phyloP scores from a whole-genome alignment of 2,329 filamentous ascomycete species.

The Talaromyces sp. region DNA sequence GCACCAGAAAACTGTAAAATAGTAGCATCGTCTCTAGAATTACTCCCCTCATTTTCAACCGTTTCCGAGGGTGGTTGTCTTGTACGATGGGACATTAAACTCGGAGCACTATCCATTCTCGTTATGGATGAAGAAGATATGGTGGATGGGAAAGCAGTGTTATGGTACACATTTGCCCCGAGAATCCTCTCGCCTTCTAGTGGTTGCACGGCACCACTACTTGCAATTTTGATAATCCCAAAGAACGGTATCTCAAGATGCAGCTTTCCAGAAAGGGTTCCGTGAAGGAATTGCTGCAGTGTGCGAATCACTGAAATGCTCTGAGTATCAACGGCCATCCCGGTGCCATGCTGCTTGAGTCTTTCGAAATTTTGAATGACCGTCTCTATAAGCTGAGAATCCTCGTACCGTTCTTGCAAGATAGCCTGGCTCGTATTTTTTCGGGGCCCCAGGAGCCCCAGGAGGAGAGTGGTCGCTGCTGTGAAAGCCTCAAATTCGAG shows the following conservation, averaged over 20 bases:
- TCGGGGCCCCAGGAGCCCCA: not conserved
- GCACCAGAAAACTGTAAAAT: not conserved
- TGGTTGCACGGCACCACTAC: not conserved
- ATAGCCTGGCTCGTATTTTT: not conserved
- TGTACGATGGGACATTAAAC: not conserved
- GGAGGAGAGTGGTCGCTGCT: not conserved
- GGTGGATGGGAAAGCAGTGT: not conserved
- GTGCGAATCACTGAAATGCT: not conserved
- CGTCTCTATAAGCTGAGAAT: not conserved
- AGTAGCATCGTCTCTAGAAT: not conserved
- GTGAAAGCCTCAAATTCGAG: constrained; percentile 3
- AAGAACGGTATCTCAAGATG: not conserved
- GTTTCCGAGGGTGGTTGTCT: not conserved
- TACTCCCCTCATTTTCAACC: not conserved
- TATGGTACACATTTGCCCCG: not conserved
- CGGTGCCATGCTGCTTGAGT: not conserved
- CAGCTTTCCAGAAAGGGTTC: not conserved
- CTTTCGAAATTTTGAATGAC: not conserved
- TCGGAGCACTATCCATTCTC: not conserved
- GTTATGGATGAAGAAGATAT: not conserved
- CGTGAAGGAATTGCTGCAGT: not conserved
- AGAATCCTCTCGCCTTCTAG: not conserved
- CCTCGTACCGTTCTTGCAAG: not conserved
- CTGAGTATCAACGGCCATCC: not conserved
- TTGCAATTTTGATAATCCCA: not conserved